Evolutionary conservation across 2,329 filamentous ascomycete species (phyloP), one percentile per base, ranked within the genome.

Genomic region (Neopestalotiopsis sp.): DNA sequence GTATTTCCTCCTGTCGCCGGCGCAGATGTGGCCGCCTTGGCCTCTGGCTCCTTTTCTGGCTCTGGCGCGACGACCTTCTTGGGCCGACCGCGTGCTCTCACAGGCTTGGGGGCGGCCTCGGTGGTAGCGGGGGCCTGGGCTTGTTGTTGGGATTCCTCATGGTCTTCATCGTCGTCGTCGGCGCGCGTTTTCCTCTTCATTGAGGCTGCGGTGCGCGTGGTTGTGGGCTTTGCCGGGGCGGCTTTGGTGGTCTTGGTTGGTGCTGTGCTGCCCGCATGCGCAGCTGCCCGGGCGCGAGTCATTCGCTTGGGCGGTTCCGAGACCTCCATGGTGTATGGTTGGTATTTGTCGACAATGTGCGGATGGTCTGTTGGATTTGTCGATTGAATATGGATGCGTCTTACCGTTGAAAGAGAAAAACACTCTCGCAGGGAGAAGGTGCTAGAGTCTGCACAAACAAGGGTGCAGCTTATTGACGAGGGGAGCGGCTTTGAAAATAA

Each of bases 251-350:
- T 81, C 68, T 86, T 81, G 72, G 86, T 85, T 32, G 77, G 70
- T 7, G 76, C 73, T 65, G 72, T 63, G 49, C 74, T 71, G 30
- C 75, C 73, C 62, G 76, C 76, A 71, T 81, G 82, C 49, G 81
- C 81, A 62, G 83, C 82, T 69, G 82, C 83, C 73, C 82, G 75
- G 59, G 84, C 82, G 72, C 88, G 85, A 71, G 88, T 90, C 75
- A 89, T 84, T 72, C 88, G 85, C 79, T 89, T 89, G 45, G 88
- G 88, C 65, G 88, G 87, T 69, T 86, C 89, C 72, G 81, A 78
- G 66, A 80, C 79, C 72, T 87, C 85, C 87, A 90, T 89, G 71
- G 65, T 82, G 73, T 68, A 32, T 28, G n/a, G 63, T 10, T 52
- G 49, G 28, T 32, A 38, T 61, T 42, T 61, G 59, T 20, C 34